Evolutionary conservation across 2,329 filamentous ascomycete genomes (phyloP).

Genomic region (Leptographium wingfieldii): DNA sequence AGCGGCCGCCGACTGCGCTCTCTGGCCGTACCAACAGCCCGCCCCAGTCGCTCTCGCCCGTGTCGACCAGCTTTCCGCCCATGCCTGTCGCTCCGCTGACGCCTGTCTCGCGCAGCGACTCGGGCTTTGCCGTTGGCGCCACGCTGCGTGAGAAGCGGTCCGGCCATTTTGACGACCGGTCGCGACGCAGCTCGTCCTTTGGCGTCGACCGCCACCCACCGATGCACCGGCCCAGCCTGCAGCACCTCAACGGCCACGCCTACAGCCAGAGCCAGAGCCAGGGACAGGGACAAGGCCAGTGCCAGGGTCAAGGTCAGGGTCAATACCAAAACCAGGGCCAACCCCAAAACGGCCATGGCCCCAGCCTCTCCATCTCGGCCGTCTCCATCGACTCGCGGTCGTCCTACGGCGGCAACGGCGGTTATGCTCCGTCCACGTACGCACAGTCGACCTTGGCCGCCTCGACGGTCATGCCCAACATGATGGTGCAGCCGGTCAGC

Average conservation of each 20-base stretch:
- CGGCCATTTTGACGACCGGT: constrained; percentile 72
- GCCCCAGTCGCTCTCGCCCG: constrained; percentile 57
- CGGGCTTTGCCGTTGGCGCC: constrained; percentile 73
- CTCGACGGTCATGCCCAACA: constrained; percentile 76
- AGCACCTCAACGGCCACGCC: constrained; percentile 45
- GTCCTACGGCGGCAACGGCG: constrained; percentile 36
- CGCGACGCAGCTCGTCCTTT: constrained; percentile 89
- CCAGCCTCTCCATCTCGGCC: constrained; percentile 45
- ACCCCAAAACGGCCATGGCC: constrained; percentile 24
- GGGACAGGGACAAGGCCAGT: constrained; percentile 23
- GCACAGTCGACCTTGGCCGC: constrained; percentile 77
- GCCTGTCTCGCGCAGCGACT: constrained; percentile 79
- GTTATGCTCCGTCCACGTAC: constrained; percentile 73
- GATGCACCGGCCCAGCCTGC: constrained; percentile 56
- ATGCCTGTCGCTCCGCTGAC: constrained; percentile 66
- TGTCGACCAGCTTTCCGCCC: constrained; percentile 65
- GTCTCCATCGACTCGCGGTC: constrained; percentile 53
- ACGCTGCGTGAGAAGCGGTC: constrained; percentile 90
- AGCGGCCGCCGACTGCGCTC: constrained; percentile 66
- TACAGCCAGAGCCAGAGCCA: background rate
- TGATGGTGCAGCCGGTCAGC: constrained; percentile 64
- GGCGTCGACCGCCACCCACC: constrained; percentile 60
- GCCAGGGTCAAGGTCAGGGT: background rate
- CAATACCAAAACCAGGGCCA: too few species aligned
- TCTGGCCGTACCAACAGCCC: constrained; percentile 40